Evolutionary conservation across 768 basidiomycete species (phyloP), one percentile per base, ranked within the genome.

Genomic region (Rubroboletus satanas): DNA sequence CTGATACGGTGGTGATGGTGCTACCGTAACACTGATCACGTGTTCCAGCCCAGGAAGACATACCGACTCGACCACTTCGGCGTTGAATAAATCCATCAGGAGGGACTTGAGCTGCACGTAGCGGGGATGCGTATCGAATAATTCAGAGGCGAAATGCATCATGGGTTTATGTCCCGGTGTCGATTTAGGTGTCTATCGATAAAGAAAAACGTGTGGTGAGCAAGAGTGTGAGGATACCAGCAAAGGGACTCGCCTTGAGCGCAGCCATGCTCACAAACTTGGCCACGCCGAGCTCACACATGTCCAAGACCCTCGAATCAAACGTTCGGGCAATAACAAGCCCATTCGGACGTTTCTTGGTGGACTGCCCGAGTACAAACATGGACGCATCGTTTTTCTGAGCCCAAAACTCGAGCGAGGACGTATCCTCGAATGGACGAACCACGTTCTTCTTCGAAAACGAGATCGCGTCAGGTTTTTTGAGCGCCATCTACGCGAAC

Each of bases 381-480:
- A 98, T 76, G 2, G 87, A 87, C 3, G 94, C 93, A 62, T 98
- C 97, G 73, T 98, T 98, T 74, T 98, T 99, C 12, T 76, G 66
- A 1, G 88, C 78, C 92, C 94, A 99, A 70, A 98, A 98, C 61
- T 91, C 92, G 32, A 99, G 77, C 2, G 93, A 92, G 1, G 75
- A 70, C 21, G 80, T 67, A 54, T 90, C 79, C 62, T 98, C 96
- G 67, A 99, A 98, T 5, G 97, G 97, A 38, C 88, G 86, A 11
- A 98, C 82, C 26, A 74, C 68, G 69, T 98, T 98, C 73, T 97
- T 96, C 71, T 95, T 97, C 44, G 88, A 90, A 75, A 98, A 99
- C 12, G 92, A 83, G 57, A 98, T 88, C 0, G 87, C 87, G 64
- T 96, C 61, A 0, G 97, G 96, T 54, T 90, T 87, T 72, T 98